Evolutionary conservation across 148 eudicot species (phyloP).

Genomic region (Rhododendron molle): DNA sequence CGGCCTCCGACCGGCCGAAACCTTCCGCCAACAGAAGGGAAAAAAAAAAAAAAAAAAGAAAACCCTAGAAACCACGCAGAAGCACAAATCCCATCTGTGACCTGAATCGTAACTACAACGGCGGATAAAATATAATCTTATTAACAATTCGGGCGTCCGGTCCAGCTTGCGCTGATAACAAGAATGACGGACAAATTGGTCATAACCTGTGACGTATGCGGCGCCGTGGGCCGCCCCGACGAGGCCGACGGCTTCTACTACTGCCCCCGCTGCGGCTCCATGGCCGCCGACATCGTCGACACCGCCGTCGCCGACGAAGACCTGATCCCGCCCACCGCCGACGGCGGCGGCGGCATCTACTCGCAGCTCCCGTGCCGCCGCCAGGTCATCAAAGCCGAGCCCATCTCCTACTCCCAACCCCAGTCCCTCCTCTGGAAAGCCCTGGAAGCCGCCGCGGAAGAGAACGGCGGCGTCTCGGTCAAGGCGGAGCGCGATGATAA

Average conservation of each 20-base stretch:
- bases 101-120: too few relatives aligned
- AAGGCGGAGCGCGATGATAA: slow-evolving; percentile 11
- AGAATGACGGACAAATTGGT: slow-evolving; percentile 19
- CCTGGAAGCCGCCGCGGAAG: background rate
- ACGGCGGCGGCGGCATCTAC: slow-evolving; percentile 22
- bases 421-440: slow-evolving; percentile 32
- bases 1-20: too few relatives aligned
- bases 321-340: slow-evolving; percentile 17
- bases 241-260: slow-evolving; percentile 64
- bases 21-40: too few relatives aligned
- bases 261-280: slow-evolving; percentile 52
- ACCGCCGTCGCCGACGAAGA: slow-evolving; percentile 55
- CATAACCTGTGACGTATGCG: slow-evolving; percentile 40
- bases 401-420: slow-evolving; percentile 29
- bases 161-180: too few relatives aligned
- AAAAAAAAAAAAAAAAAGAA: too few relatives aligned
- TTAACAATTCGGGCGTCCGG: too few relatives aligned
- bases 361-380: slow-evolving; percentile 11
- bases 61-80: too few relatives aligned
- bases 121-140: too few relatives aligned
- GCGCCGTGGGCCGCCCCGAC: slow-evolving; percentile 30
- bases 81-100: too few relatives aligned
- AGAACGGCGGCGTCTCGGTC: background rate
- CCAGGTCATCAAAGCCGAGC: slow-evolving; percentile 26
- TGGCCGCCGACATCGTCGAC: slow-evolving; percentile 48